phyloP scores from a whole-genome alignment of 805 yeast species.

The Candida broadrunensis region DNA sequence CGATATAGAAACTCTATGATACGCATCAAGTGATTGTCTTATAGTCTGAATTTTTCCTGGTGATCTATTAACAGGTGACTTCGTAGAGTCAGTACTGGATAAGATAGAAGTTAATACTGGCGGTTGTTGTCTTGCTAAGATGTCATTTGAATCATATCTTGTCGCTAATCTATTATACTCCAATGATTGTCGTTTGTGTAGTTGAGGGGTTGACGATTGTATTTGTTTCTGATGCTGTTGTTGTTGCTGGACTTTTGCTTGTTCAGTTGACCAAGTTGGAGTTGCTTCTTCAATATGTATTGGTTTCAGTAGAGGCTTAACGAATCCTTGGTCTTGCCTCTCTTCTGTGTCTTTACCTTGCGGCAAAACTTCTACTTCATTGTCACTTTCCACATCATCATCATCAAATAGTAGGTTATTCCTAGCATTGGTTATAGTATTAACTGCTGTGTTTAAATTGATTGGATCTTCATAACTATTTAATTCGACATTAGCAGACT shows the following conservation, averaged over 20 bases:
- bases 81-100: constrained; percentile 2
- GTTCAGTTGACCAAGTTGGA: constrained; percentile 34
- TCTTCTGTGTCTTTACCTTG: constrained; percentile 1
- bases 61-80: constrained; percentile 5
- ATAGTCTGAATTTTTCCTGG: constrained; percentile 23
- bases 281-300: constrained; percentile 24
- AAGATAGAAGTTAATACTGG: constrained; percentile 11
- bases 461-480: constrained; percentile 48
- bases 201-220: constrained; percentile 24
- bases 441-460: constrained; percentile 16
- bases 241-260: constrained; percentile 9
- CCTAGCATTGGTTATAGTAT: constrained; percentile 12
- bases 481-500: constrained; percentile 65
- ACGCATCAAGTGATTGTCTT: constrained; percentile 28
- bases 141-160: constrained; percentile 21
- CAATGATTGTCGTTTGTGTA: constrained; percentile 2
- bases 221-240: too few species aligned
- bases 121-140: constrained; percentile 20
- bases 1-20: constrained; percentile 28
- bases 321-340: constrained; percentile 6
- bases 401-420: constrained; percentile 14
- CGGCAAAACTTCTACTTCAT: background rate
- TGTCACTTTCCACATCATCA: constrained; percentile 6
- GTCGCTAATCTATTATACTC: constrained; percentile 3
- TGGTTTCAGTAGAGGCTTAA: constrained; percentile 16